These are phyloP conservation scores for Theobroma grandiflorum DNA, from an alignment of 441 rosid genomes.

Conservation along the genomic window DNA sequence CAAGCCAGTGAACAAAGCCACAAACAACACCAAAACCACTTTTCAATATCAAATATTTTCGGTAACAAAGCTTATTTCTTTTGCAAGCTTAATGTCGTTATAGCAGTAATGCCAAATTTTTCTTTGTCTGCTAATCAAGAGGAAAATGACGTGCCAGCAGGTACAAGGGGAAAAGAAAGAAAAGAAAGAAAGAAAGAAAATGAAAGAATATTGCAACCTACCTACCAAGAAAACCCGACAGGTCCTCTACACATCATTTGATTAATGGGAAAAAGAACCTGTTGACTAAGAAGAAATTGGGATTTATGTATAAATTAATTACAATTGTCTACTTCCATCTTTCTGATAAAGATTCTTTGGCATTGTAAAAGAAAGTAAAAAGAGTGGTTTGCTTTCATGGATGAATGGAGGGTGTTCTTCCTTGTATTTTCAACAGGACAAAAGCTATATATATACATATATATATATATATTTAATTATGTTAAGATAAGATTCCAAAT, in stretches of 20 bases:
- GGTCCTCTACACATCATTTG: not conserved
- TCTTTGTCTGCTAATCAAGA: not conserved
- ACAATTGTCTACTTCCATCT: not conserved
- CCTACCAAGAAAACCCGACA: not conserved
- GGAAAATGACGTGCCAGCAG: not conserved
- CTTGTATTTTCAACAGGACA: not conserved
- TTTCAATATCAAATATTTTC: not conserved
- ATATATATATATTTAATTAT: too few species aligned
- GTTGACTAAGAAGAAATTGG: not conserved
- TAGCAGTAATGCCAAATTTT: slow-evolving; percentile 18
- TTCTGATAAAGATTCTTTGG: not conserved
- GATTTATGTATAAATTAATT: not conserved
- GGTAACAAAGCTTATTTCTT: not conserved
- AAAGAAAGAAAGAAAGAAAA: not conserved
- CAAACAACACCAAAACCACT: not conserved
- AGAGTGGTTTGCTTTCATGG: not conserved
- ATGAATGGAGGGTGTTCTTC: not conserved
- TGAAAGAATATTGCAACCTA: slow-evolving; percentile 30
- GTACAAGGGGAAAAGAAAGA: not conserved
- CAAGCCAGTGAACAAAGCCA: not conserved
- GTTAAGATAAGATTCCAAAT: slow-evolving; percentile 31
- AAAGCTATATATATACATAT: too few species aligned
- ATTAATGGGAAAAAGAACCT: not conserved
- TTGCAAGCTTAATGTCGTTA: not conserved
- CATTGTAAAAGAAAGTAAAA: slow-evolving; percentile 6